Evolutionary conservation across 352 stramenopile species (phyloP), one percentile per base, ranked within the genome.

Genomic region (Pythium rhizo-oryzae): DNA sequence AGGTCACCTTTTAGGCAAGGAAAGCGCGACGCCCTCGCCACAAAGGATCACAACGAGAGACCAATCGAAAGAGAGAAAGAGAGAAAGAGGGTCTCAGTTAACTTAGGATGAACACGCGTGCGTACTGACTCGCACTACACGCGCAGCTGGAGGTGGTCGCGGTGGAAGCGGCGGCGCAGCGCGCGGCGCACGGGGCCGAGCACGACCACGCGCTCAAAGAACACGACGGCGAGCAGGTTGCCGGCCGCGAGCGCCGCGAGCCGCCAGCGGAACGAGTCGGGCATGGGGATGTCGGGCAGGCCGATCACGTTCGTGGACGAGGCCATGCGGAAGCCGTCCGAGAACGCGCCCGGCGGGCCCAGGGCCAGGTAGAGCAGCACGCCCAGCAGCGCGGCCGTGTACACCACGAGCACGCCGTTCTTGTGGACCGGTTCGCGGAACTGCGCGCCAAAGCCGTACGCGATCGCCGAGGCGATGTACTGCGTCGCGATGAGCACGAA

Each of bases 241-340:
- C 66, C 74, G 1, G 76, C 16, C 3, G 80, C 56, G 19, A 88
- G 54, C 23, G 63, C 35, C 16, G 83, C 75, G 46, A 82, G 74
- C 53, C 84, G 62, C 30, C 33, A 47, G 52, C 78, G 67, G 70
- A 86, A 86, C 11, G 61, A 43, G 9, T 70, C n/a, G 1, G 80
- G 80, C 72, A 84, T 75, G 0, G 80, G 78, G 44, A 86, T 86
- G 41, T 84, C 73, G 2, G 80, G 78, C 19, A 86, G 52, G 9
- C 78, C 80, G 49, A 86, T 72, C 11, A 84, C 78, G 52, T 84
- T 85, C 13, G 78, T 83, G 37, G 64, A 71, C 46, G 71, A 83
- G 4, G 74, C 75, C 57, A 85, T 80, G 18, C 78, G 76, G 65
- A 85, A 83, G 18, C 62, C 41, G 46, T 85, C 78, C 16, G 66